Conservation (phyloP, 306 rosid genomes). For the Cicer chorassanicum region DNA sequence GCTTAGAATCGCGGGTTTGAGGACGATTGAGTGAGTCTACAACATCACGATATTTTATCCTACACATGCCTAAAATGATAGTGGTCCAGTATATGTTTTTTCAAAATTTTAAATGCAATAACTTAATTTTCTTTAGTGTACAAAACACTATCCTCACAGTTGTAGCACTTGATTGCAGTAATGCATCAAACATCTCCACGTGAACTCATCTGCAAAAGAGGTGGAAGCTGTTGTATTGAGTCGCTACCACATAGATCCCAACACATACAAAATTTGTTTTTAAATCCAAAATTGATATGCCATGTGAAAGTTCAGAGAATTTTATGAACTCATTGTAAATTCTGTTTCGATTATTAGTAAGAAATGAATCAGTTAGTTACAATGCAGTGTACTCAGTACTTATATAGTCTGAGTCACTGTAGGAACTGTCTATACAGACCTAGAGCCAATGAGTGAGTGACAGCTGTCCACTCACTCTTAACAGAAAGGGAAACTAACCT, state of each 20-base stretch:
- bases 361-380: too few relatives aligned
- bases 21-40: not conserved
- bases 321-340: too few relatives aligned
- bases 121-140: not conserved
- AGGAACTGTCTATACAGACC: too few relatives aligned
- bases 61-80: not conserved
- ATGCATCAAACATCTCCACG: not conserved
- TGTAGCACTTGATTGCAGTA: not conserved
- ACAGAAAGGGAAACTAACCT: too few relatives aligned
- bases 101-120: not conserved
- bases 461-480: too few relatives aligned
- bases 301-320: too few relatives aligned
- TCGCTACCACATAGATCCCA: not conserved
- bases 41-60: not conserved
- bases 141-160: not conserved
- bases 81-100: not conserved
- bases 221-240: not conserved
- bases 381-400: too few relatives aligned
- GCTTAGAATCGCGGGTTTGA: not conserved
- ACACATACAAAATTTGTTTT: not conserved
- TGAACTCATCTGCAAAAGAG: not conserved
- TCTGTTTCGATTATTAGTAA: too few relatives aligned
- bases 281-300: not conserved
- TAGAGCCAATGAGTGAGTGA: too few relatives aligned
- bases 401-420: too few relatives aligned